phyloP scores from a whole-genome alignment of 2,329 filamentous ascomycete species.

The Trichoderma afroharzianum region DNA sequence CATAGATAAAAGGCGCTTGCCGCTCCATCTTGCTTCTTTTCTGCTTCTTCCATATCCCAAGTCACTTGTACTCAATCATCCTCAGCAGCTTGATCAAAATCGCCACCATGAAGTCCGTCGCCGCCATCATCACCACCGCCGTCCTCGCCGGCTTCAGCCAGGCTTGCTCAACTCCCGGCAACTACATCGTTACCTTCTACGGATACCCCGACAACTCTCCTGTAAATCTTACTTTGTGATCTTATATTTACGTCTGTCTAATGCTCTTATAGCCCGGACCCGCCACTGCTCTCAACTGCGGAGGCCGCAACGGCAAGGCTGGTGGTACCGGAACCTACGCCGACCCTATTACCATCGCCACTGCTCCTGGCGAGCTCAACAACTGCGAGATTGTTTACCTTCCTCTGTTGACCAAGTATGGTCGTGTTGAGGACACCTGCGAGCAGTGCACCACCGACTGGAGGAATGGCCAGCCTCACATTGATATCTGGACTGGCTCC shows the following conservation, averaged over 20 bases:
- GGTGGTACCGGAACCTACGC: constrained; percentile 21
- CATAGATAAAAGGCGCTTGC: background rate
- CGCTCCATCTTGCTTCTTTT: background rate
- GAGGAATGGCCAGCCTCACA: constrained; percentile 21
- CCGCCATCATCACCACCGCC: constrained; percentile 14
- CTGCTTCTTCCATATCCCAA: background rate
- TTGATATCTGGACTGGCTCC: constrained; percentile 24
- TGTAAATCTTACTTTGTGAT: background rate
- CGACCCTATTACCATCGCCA: constrained; percentile 24
- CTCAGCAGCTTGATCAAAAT: background rate
- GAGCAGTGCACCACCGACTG: constrained; percentile 20
- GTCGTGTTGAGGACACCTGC: constrained; percentile 21
- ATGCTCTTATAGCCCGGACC: constrained; percentile 14
- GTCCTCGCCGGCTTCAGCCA: constrained; percentile 18
- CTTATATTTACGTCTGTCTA: background rate
- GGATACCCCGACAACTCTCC: constrained; percentile 22
- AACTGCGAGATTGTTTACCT: constrained; percentile 24
- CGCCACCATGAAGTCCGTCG: constrained; percentile 19
- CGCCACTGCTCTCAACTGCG: constrained; percentile 21
- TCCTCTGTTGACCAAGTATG: constrained; percentile 24
- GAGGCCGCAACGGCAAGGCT: constrained; percentile 20
- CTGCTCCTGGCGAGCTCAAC: constrained; percentile 23
- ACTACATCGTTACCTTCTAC: constrained; percentile 23
- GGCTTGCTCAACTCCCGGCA: constrained; percentile 22
- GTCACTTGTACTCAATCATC: background rate